phyloP scores from a whole-genome alignment of 805 yeast species.

The Barnettozyma sp. region DNA sequence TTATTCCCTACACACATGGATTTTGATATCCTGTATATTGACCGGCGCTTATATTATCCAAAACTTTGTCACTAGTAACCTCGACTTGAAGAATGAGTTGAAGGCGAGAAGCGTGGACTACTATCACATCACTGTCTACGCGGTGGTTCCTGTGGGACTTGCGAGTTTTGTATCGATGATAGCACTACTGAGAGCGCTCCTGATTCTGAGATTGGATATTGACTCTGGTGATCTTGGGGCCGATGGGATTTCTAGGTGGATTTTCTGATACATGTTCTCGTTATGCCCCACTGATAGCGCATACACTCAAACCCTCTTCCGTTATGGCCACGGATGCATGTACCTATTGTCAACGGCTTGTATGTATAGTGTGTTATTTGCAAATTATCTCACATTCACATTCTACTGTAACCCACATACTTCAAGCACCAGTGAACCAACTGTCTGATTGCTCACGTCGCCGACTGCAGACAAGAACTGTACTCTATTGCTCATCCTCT shows the following conservation, averaged over 20 bases:
- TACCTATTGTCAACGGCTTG: too few species aligned
- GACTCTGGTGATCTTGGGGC: slow-evolving; percentile 20
- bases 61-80: slow-evolving; percentile 77
- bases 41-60: slow-evolving; percentile 79
- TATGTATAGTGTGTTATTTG: too few species aligned
- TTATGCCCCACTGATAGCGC: too few species aligned
- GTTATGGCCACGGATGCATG: too few species aligned
- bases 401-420: too few species aligned
- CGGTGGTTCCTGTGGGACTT: slow-evolving; percentile 95
- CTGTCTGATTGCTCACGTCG: too few species aligned
- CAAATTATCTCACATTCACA: too few species aligned
- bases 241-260: slow-evolving; percentile 8
- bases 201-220: slow-evolving; percentile 65
- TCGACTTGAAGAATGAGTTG: slow-evolving; percentile 36
- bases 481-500: too few species aligned
- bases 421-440: too few species aligned
- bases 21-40: slow-evolving; percentile 75
- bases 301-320: too few species aligned
- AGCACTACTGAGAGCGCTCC: slow-evolving; percentile 65
- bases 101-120: slow-evolving; percentile 65
- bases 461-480: too few species aligned
- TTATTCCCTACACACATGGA: slow-evolving; percentile 85
- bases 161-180: slow-evolving; percentile 93
- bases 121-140: slow-evolving; percentile 85
- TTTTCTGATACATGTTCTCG: too few species aligned